Percentiles rank a stretch among this genome's conserved stretches.
These are phyloP conservation scores for Dianthus caryophyllus DNA, from an alignment of 148 eudicot species.

Conservation along the genomic window DNA sequence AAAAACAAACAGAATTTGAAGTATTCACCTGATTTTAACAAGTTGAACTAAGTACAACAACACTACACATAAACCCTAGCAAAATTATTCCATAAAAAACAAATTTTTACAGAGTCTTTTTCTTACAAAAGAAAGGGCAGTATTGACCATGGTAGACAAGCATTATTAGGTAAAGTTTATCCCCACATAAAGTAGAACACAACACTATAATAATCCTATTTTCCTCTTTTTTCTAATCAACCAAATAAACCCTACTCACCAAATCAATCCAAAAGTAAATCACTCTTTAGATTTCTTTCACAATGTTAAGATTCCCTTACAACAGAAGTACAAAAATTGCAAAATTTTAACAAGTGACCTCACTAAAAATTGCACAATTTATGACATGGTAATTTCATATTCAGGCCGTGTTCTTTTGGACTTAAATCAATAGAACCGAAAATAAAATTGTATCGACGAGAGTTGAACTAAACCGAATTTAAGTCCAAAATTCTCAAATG, in stretches of 20 bases:
- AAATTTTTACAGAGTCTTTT: not conserved
- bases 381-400: not conserved
- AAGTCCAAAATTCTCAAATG: not conserved
- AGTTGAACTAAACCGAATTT: too few species aligned
- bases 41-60: not conserved
- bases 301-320: conserved; percentile 10
- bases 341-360: not conserved
- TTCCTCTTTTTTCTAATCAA: conserved; percentile 10
- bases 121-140: not conserved
- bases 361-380: not conserved
- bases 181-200: conserved; percentile 5
- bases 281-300: not conserved
- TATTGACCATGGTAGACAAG: conserved; percentile 12
- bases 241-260: not conserved
- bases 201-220: not conserved
- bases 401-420: too few species aligned
- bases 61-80: conserved; percentile 13
- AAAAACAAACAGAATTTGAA: not conserved
- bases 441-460: too few species aligned
- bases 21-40: not conserved
- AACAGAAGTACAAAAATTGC: not conserved
- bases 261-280: not conserved
- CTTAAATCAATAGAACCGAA: too few species aligned
- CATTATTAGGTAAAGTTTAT: conserved; percentile 7
- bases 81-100: not conserved